Evolutionary conservation across 2,329 filamentous ascomycete species (phyloP), one percentile per base, ranked within the genome.

Genomic region (Colletotrichum sp.): DNA sequence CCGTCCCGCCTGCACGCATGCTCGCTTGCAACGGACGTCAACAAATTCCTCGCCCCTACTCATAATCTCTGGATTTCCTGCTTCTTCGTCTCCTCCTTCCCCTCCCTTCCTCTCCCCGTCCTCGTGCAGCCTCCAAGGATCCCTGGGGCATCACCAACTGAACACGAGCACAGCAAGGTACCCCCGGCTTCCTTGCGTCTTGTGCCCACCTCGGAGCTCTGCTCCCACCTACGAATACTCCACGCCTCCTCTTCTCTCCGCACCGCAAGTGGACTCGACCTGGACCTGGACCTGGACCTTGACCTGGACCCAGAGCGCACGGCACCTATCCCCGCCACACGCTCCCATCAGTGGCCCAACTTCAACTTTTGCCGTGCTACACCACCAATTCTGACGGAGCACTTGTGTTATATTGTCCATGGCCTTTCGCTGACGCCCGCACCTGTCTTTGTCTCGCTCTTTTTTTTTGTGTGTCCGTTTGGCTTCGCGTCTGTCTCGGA

Each of bases 401-500:
- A 44, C 39, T 34, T 71, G 66, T 66, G 44, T 55, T 44, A 52
- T 75, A 63, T 57, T 28, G 60, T 44, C 30, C 71, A 77, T 77
- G 75, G 71, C 71, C 75, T 67, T 71, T 75, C 55, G 52, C 63
- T 77, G 62, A 77, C 52, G 49, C 21, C 34, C n/a, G 24, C 18
- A 15, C 8, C 32, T 60, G 66, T 34, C 62, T 18, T 32, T 69
- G 34, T 26, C 65, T 70, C 28, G 55, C 18, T 73, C n/a, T 78
- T 69, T 76, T 69, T 26, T 44, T 49, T 49, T 12, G 3, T 44
- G 5, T 72, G 69, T 77, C 64, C 44, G 24, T 72, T 62, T 71
- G 59, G 34, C 36, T 65, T 36, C 32, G 68, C 77, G 71, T 75
- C 75, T 78, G 68, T 76, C 74, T 79, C 78, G 78, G 77, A 75